Conservation (phyloP, 1,284 basidiomycete genomes). For the Ganoderma lucidum region DNA sequence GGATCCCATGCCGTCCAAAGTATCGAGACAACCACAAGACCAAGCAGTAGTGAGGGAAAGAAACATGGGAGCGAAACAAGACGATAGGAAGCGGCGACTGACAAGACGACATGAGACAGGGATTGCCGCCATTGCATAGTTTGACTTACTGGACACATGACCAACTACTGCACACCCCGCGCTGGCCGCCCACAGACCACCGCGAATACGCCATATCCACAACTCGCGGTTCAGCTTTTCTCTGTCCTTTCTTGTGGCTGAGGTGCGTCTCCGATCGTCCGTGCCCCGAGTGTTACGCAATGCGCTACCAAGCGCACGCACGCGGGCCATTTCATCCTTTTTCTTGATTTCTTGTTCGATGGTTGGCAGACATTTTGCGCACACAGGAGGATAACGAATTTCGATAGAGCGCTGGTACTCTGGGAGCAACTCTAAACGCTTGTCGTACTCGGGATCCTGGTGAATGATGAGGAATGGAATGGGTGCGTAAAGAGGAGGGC, state of each 20-base stretch:
- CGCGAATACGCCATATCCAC: constrained; percentile 67
- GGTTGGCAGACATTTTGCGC: constrained; percentile 72
- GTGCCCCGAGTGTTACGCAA: constrained; percentile 70
- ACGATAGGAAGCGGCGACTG: constrained; percentile 25
- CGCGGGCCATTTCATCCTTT: constrained; percentile 84
- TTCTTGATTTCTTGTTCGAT: constrained; percentile 83
- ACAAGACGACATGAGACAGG: not conserved
- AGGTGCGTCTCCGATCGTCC: constrained; percentile 51
- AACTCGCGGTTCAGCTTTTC: constrained; percentile 55
- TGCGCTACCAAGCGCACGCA: constrained; percentile 77
- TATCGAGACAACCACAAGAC: constrained; percentile 60
- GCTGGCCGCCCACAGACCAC: constrained; percentile 64
- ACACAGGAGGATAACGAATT: constrained; percentile 87
- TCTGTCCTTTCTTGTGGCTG: constrained; percentile 46
- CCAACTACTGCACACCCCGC: constrained; percentile 52
- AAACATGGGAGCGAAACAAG: constrained; percentile 13
- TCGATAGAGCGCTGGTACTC: constrained; percentile 80
- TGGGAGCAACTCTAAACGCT: constrained; percentile 68
- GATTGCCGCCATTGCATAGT: constrained; percentile 2
- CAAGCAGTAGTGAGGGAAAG: constrained; percentile 48
- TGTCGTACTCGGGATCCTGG: constrained; percentile 76
- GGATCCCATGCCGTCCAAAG: constrained; percentile 83
- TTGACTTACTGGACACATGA: constrained; percentile 54
- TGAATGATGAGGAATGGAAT: not conserved
- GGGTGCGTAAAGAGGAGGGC: not conserved